These are phyloP conservation scores for Scutellaria minor DNA, from an alignment of 257 asterid genomes.

Conservation along the genomic window DNA sequence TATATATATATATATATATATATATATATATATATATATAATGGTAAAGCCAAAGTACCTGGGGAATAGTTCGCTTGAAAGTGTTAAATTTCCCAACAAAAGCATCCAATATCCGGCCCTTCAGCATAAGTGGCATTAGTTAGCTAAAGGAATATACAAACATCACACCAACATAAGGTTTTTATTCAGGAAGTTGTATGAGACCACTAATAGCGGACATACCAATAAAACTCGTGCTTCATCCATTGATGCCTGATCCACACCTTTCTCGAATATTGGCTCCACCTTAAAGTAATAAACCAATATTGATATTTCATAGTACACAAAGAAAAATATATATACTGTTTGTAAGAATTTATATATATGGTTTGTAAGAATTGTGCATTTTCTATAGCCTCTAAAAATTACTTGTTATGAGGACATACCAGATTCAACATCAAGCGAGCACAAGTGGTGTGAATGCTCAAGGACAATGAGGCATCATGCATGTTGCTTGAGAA, in stretches of 20 bases:
- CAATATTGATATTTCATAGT: conserved; percentile 26
- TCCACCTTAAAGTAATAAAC: conserved; percentile 67
- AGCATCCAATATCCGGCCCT: conserved; percentile 99
- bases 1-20: no score
- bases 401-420: conserved; percentile 25
- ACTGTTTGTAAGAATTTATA: not conserved
- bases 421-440: conserved; percentile 96
- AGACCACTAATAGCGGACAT: conserved; percentile 25
- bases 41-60: conserved; percentile 56
- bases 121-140: conserved; percentile 33
- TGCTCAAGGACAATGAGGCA: conserved; percentile 93
- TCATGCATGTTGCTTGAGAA: conserved; percentile 99
- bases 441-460: conserved; percentile 99
- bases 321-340: conserved; percentile 1
- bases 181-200: conserved; percentile 2
- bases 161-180: not conserved
- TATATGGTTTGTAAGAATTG: not conserved
- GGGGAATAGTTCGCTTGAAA: conserved; percentile 95
- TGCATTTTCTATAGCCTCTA: conserved; percentile 19
- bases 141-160: conserved; percentile 3
- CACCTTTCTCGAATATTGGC: conserved; percentile 96
- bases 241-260: conserved; percentile 94
- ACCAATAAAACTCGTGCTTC: conserved; percentile 95
- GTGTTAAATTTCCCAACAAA: conserved; percentile 98
- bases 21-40: not conserved